Evolutionary conservation across 306 rosid genomes (phyloP), one percentile per base, ranked within the genome.

Genomic region (Pachyrhizus erosus): DNA sequence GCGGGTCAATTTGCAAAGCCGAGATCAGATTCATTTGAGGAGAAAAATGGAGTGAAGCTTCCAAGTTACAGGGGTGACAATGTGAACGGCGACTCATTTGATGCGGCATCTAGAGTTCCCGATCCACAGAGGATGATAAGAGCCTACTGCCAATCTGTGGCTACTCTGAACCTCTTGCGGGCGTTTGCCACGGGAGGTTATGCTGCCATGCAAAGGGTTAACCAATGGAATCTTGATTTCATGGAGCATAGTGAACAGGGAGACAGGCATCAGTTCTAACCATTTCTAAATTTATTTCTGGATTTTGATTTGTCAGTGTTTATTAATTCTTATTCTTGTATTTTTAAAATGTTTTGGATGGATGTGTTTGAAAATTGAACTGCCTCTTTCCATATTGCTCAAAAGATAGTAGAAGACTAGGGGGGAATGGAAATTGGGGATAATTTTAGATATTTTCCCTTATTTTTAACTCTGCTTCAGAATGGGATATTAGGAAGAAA

Each of bases 31-130:
- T 17, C 82, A 13, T 85, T 71, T 80, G 91, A 88, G 84, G 83
- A 83, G 85, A 88, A 73, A 58, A 68, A 85, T 10, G 91, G 87
- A 29, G 87, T 85, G 73, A 85, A 80, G 82, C 82, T 88, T 75
- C 91, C 91, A 6, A 88, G 91, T 67, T 88, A 88, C 78, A 80
- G 87, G 75, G 91, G 91, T 66, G 89, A 85, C 73, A 85, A 85
- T 73, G 87, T 88, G 76, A 88, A 88, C 45, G 89, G 89, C 0
- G 91, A 88, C 20, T 78, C 84, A 11, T 88, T 88, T 83, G 82
- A 83, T 58, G 24, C 78, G 10, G 88, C 52, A 34, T 86, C 91
- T 23, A 83, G 89, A 80, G 1, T 61, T 51, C 89, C 91, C 0
- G 89, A 88, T 80, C 91, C 89, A 12, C 86, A 88, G 75, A 85